Evolutionary conservation across 2,329 filamentous ascomycete species (phyloP), one percentile per base, ranked within the genome.

Genomic region (Pyrenophora seminiperda): DNA sequence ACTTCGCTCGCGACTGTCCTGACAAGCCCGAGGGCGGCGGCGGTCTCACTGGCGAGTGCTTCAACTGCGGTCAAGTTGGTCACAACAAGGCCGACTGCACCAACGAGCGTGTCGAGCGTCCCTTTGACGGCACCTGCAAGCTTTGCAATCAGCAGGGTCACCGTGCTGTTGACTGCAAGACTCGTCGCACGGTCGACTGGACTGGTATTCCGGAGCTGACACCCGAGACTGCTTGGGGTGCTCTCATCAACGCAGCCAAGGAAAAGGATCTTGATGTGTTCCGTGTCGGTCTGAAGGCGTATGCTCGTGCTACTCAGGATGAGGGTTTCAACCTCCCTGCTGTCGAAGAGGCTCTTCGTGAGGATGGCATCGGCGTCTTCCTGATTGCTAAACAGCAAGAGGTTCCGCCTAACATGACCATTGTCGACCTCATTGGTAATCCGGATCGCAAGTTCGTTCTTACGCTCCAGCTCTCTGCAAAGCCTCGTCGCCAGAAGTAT

Each of bases 61-160:
- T 73, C 77, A 86, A 85, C 70, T 87, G 83, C 56, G 81, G 82
- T 43, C 71, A 85, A 59, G 61, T 73, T 24, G 81, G 84, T 11
- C 85, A 88, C 76, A 83, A 77, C 71, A 87, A 85, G 71, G 72
- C 78, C 1, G 84, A 88, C 6, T 88, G 85, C 62, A 61, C 82
- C 14, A 84, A 86, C 47, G 78, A 80, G 13, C 73, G 72, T 19
- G 79, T 82, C 43, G 75, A 78, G 48, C 76, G 76, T 43, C 65
- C 74, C 10, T 82, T 82, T 66, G 77, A 76, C 39, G 83, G 85
- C 3, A 80, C 75, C 7, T 90, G 81, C 67, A 81, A 79, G 59
- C 81, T 83, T 51, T 83, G 81, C 72, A 77, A 79, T 66, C 58
- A 73, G 46, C 54, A 67, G 10, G 79, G 77, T 1, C 81, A 83